phyloP scores from a whole-genome alignment of 23 red algal species.

The Chondrus crispus region DNA sequence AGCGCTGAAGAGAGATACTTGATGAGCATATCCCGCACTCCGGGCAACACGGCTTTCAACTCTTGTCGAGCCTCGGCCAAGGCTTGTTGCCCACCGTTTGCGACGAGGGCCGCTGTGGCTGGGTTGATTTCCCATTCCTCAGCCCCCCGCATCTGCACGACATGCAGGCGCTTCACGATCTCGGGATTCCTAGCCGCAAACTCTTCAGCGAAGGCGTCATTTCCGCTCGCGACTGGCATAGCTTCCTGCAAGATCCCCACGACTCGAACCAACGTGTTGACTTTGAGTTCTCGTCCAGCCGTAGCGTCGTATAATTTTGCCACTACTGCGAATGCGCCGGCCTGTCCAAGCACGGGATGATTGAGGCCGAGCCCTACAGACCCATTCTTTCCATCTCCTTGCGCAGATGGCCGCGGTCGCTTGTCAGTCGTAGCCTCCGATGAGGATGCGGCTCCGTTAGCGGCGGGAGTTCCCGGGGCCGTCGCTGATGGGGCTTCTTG shows the following conservation, averaged over 20 bases:
- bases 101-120: background rate
- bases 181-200: slow-evolving; percentile 39
- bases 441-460: background rate
- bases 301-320: slow-evolving; percentile 56
- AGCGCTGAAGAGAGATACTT: slow-evolving; percentile 36
- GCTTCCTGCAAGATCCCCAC: slow-evolving; percentile 53
- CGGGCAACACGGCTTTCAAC: background rate
- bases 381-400: background rate
- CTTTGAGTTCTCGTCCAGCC: background rate
- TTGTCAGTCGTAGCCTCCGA: background rate
- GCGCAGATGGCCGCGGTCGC: background rate
- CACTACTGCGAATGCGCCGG: slow-evolving; percentile 40
- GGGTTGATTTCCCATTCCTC: slow-evolving; percentile 32
- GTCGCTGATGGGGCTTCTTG: too few relatives aligned
- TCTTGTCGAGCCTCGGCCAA: slow-evolving; percentile 12
- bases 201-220: slow-evolving; percentile 10
- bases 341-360: slow-evolving; percentile 15
- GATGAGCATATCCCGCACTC: slow-evolving; percentile 26
- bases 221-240: background rate
- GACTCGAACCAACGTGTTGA: slow-evolving; percentile 50
- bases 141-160: slow-evolving; percentile 22
- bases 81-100: background rate
- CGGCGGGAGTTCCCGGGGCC: background rate
- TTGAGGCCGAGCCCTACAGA: slow-evolving; percentile 65
- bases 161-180: slow-evolving; percentile 50